Conservation (phyloP, 2,329 filamentous ascomycete genomes). For the Remersonia thermophila region DNA sequence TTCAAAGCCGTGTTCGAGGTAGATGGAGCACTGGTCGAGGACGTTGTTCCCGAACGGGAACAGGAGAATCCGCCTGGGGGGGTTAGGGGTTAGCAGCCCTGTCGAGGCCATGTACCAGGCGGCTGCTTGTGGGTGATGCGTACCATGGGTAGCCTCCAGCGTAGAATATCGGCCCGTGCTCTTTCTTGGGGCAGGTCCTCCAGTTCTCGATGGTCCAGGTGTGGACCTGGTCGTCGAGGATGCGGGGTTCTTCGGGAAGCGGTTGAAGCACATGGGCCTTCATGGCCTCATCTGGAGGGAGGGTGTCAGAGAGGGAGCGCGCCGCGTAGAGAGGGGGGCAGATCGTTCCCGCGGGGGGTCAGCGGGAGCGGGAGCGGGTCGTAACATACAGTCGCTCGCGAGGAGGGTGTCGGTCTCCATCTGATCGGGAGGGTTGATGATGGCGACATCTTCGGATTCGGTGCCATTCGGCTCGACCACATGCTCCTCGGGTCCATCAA, state of each 20-base stretch:
- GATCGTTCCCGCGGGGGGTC: too few relatives aligned
- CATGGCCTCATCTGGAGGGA: slow-evolving; percentile 64
- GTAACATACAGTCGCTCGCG: slow-evolving; percentile 37
- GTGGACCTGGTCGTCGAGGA: slow-evolving; percentile 59
- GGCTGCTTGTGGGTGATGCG: slow-evolving; percentile 22
- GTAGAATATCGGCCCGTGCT: slow-evolving; percentile 79
- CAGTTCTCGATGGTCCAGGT: slow-evolving; percentile 87
- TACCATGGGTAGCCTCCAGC: slow-evolving; percentile 82
- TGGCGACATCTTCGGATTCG: slow-evolving; percentile 41
- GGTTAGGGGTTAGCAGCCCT: neutral
- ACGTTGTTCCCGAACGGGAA: slow-evolving; percentile 94
- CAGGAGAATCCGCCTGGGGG: slow-evolving; percentile 74
- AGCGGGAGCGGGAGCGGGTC: neutral
- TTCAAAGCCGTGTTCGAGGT: slow-evolving; percentile 88
- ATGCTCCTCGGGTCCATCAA: slow-evolving; percentile 41
- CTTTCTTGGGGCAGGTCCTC: slow-evolving; percentile 62
- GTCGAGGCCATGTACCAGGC: slow-evolving; percentile 1
- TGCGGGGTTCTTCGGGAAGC: slow-evolving; percentile 62
- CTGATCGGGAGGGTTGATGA: slow-evolving; percentile 37
- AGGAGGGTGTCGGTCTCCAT: slow-evolving; percentile 27
- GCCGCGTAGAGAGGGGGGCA: too few relatives aligned
- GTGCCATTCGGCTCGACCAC: slow-evolving; percentile 34
- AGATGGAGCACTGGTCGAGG: slow-evolving; percentile 76
- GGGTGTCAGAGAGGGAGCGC: slow-evolving; percentile 10
- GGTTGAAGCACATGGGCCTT: slow-evolving; percentile 65